phyloP scores from a whole-genome alignment of 164 flowering plant genomes.

The Stephania cephalantha region DNA sequence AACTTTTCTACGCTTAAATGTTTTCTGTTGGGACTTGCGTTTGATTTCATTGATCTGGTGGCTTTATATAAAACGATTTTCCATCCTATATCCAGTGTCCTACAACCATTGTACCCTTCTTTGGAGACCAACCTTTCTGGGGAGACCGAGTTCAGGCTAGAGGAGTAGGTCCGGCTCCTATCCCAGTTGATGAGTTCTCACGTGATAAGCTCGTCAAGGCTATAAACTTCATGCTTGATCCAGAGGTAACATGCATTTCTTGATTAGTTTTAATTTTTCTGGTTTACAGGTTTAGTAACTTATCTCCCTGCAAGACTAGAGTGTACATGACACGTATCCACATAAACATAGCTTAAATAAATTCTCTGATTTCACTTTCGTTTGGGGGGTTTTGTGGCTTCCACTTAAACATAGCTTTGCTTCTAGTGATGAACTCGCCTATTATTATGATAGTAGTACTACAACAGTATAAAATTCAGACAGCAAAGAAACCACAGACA shows the following conservation, averaged over 20 bases:
- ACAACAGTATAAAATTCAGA: too few species aligned
- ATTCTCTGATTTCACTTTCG: not conserved
- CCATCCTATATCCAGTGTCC: constrained; percentile 57
- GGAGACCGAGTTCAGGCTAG: constrained; percentile 93
- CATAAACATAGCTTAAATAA: not conserved
- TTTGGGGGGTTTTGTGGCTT: not conserved
- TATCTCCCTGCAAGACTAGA: not conserved
- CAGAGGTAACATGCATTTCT: constrained; percentile 43
- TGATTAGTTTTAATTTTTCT: not conserved
- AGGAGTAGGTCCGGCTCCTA: constrained; percentile 94
- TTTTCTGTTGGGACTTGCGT: not conserved
- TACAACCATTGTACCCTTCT: constrained; percentile 88
- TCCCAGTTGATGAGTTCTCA: constrained; percentile 85
- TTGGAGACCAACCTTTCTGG: constrained; percentile 99
- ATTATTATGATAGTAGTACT: too few species aligned
- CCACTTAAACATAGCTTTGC: not conserved
- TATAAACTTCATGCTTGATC: constrained; percentile 77
- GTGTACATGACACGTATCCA: not conserved
- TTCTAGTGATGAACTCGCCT: too few species aligned
- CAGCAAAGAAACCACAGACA: too few species aligned
- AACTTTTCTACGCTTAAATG: constrained; percentile 9
- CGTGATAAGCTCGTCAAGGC: constrained; percentile 67
- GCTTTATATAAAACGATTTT: constrained; percentile 1
- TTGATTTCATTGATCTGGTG: not conserved
- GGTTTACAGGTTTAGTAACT: not conserved